Evolutionary conservation across 257 asterid genomes (phyloP), one percentile per base, ranked within the genome.

Genomic region (Rubia yunnanensis): DNA sequence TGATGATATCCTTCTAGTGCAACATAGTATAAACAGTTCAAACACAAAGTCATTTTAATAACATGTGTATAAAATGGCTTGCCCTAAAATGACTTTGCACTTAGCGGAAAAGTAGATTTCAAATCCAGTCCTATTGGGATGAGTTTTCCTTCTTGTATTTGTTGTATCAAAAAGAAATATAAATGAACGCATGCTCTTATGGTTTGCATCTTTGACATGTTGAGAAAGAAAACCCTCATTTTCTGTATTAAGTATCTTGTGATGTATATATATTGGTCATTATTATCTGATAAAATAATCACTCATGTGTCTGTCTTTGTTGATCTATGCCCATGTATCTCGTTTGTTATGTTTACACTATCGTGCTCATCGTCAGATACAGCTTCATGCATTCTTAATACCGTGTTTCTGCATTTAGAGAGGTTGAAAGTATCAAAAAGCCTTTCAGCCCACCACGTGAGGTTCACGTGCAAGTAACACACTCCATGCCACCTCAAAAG

Each of bases 401-500:
- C 30, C 49, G 5, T 66, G 11, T 8, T 48, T 38, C 63, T 75
- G 44, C 71, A 59, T 60, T 46, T 74, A 81, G 91, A 75, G 86
- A 78, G 70, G 80, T 75, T 26, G 85, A 80, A 72, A 84, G 76
- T 60, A 79, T 57, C 26, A 86, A 75, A 77, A 82, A 80, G 75
- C 84, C 83, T 18, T 87, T 85, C 63, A 71, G 74, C 67, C 86
- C 90, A 2, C 91, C 89, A 4, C 85, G 81, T 3, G 95, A 80
- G 72, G 92, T 75, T 58, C 90, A 83, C 20, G 84, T 80, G 68
- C 95, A 85, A 82, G 88, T 87, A 18, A 87, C 95, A 49, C 95
- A 87, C 84, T 81, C 95, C 10, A 78, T 87, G 92, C 87, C 88
- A 7, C 92, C 92, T 53, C 86, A 85, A 70, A 87, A 85, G 32